phyloP scores from a whole-genome alignment of 1,284 basidiomycete genomes.

The Cutaneotrichosporon cutaneum region DNA sequence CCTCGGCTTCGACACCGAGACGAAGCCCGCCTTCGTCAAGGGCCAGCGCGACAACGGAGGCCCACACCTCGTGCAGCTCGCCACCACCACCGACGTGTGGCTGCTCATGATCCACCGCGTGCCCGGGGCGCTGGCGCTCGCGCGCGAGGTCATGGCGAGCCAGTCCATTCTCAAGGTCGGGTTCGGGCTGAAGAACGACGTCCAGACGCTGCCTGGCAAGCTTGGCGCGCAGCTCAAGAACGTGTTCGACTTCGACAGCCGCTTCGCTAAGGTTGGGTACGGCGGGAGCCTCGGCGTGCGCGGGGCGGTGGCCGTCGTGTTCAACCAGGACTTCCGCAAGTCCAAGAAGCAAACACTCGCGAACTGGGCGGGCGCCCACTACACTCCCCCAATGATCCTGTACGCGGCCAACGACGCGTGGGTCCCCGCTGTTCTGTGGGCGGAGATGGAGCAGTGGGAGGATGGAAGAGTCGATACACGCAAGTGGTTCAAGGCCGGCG shows the following conservation, averaged over 20 bases:
- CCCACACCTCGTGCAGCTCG: neutral
- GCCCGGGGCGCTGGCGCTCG: neutral
- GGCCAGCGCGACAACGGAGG: neutral
- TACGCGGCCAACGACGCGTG: neutral
- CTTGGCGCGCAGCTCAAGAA: neutral
- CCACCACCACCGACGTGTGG: neutral
- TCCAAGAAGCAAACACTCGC: neutral
- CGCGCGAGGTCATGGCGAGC: neutral
- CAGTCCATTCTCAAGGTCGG: neutral
- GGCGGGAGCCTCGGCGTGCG: neutral
- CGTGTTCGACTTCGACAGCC: neutral
- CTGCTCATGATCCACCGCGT: neutral
- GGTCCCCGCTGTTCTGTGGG: neutral
- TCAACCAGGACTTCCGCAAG: neutral
- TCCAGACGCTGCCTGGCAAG: neutral
- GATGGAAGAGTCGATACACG: too few relatives aligned
- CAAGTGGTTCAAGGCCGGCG: too few relatives aligned
- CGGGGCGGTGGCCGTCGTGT: neutral
- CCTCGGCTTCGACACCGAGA: conserved; percentile 2
- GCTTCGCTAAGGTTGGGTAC: neutral
- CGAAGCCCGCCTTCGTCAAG: neutral
- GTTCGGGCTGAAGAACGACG: neutral
- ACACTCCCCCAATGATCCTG: neutral
- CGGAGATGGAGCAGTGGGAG: neutral
- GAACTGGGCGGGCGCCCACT: neutral